Conservation (phyloP, 805 yeast genomes). For the Diddensiella transvaalensis region DNA sequence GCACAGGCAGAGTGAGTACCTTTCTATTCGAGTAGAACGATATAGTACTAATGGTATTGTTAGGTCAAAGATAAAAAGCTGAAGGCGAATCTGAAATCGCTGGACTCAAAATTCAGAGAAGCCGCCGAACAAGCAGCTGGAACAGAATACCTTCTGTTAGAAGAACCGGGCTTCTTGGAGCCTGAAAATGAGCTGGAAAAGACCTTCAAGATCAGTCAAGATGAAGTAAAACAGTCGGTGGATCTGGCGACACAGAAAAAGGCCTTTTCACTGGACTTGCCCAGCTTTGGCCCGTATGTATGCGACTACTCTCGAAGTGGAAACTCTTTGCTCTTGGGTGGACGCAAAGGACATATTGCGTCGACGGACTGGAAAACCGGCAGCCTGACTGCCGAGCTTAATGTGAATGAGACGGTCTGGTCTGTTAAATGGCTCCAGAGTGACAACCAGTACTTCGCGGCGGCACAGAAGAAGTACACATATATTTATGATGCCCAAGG, state of each 20-base stretch:
- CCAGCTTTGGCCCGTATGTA: slow-evolving; percentile 81
- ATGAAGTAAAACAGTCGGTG: slow-evolving; percentile 70
- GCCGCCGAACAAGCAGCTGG: slow-evolving; percentile 82
- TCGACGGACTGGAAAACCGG: slow-evolving; percentile 95
- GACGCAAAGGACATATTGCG: slow-evolving; percentile 92
- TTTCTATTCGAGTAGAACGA: no score
- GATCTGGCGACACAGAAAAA: slow-evolving; percentile 75
- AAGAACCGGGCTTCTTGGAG: slow-evolving; percentile 81
- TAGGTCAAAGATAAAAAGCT: slow-evolving; percentile 54
- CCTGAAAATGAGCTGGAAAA: slow-evolving; percentile 92
- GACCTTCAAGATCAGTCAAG: slow-evolving; percentile 80
- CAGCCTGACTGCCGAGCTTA: slow-evolving; percentile 70
- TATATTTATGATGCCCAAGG: slow-evolving; percentile 91
- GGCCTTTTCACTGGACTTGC: slow-evolving; percentile 63
- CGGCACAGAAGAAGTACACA: slow-evolving; percentile 92
- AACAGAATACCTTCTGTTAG: slow-evolving; percentile 80
- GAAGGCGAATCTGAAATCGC: slow-evolving; percentile 59
- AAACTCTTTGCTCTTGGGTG: slow-evolving; percentile 77
- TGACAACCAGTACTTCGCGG: slow-evolving; percentile 85
- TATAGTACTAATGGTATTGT: no score
- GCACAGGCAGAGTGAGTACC: not conserved
- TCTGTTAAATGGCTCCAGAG: slow-evolving; percentile 89
- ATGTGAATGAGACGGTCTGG: slow-evolving; percentile 82
- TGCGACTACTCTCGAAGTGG: slow-evolving; percentile 86
- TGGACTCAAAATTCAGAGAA: slow-evolving; percentile 68